Conservation (phyloP, 192 early-diverging fungal species). For the Gamsiella multidivaricata region DNA sequence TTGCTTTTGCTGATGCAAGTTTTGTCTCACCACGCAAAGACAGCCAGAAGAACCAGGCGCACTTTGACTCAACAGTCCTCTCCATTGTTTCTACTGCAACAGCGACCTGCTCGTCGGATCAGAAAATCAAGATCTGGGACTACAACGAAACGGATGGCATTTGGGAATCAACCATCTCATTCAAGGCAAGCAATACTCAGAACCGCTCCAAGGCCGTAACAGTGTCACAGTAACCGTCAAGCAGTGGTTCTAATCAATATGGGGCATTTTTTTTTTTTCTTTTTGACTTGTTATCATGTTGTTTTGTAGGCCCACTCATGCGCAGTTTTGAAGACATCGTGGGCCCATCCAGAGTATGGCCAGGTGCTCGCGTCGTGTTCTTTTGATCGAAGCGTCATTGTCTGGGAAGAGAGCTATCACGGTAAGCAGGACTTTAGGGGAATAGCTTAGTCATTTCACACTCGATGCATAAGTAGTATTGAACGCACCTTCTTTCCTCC, state of each 20-base stretch:
- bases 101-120: conserved; percentile 92
- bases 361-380: conserved; percentile 91
- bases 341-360: conserved; percentile 98
- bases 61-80: neutral
- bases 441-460: too few relatives aligned
- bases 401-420: conserved; percentile 91
- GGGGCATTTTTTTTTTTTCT: neutral
- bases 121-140: conserved; percentile 95
- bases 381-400: conserved; percentile 88
- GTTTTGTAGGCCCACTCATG: conserved; percentile 80
- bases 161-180: conserved; percentile 85
- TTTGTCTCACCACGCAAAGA: neutral
- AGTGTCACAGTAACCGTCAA: too few relatives aligned
- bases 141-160: conserved; percentile 69
- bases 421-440: conserved; percentile 58
- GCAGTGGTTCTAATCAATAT: too few relatives aligned
- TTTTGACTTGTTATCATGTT: neutral
- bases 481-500: neutral
- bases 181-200: conserved; percentile 79
- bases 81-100: neutral
- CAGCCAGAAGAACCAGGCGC: neutral
- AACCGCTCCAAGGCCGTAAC: too few relatives aligned
- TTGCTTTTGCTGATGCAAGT: neutral
- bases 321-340: conserved; percentile 85
- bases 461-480: too few relatives aligned